phyloP scores from a whole-genome alignment of 116 monocot genomes.

The Cymodocea nodosa region DNA sequence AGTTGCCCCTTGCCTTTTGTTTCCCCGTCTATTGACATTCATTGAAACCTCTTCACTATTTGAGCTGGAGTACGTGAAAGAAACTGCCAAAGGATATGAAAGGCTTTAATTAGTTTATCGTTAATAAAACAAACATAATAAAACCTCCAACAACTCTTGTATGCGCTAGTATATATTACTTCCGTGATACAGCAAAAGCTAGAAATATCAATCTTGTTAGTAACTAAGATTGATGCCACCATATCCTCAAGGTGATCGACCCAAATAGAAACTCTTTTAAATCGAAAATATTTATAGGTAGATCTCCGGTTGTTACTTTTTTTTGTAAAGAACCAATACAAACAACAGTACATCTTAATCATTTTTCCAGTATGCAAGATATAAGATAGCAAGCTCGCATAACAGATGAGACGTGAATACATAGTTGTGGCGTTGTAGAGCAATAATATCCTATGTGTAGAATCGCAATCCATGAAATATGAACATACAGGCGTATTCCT shows the following conservation, averaged over 20 bases:
- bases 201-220: neutral
- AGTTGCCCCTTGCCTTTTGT: conserved; percentile 58
- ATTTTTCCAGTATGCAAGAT: too few relatives aligned
- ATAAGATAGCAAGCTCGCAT: too few relatives aligned
- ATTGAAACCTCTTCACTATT: conserved; percentile 67
- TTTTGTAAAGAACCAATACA: too few relatives aligned
- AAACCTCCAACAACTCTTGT: too few relatives aligned
- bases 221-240: neutral
- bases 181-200: too few relatives aligned
- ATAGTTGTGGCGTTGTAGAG: too few relatives aligned
- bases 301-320: neutral
- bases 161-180: too few relatives aligned
- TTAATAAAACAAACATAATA: too few relatives aligned
- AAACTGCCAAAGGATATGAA: conserved; percentile 34
- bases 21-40: conserved; percentile 69
- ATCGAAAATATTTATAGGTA: neutral
- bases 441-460: too few relatives aligned
- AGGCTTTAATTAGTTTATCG: neutral
- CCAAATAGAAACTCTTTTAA: neutral
- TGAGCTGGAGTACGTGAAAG: conserved; percentile 61
- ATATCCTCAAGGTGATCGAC: too few relatives aligned
- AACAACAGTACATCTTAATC: too few relatives aligned
- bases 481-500: conserved; percentile 82
- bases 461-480: neutral
- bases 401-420: too few relatives aligned